Evolutionary conservation across 2,329 filamentous ascomycete species (phyloP), one percentile per base, ranked within the genome.

Genomic region (Ramularia collo-cygni): DNA sequence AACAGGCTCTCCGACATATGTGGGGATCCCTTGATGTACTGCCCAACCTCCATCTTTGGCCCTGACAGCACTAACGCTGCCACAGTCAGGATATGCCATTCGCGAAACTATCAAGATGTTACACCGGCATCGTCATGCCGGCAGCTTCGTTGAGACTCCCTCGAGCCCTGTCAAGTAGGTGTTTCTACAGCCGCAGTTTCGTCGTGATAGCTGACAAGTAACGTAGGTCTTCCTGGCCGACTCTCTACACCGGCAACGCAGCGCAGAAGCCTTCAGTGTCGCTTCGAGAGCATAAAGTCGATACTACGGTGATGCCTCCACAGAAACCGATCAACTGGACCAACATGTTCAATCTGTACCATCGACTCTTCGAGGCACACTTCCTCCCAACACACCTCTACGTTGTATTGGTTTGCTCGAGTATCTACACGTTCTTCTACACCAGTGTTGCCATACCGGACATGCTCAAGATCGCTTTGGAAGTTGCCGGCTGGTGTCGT

Each of bases 1-100:
- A 77, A 60, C 82, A 86, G 63, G 81, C 80, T 32, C 63, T 84
- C 38, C 74, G 82, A 46, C 81, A 85, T 63, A 85, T 85, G 81
- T 85, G 81, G 81, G 81, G 81, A 52, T 75, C 79, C 43, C 65
- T 85, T 14, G 81, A 85, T 55, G n/a, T n/a, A n/a, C n/a, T n/a
- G n/a, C n/a, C n/a, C n/a, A n/a, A n/a, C n/a, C n/a, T n/a, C n/a
- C n/a, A n/a, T n/a, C n/a, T n/a, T n/a, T n/a, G n/a, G n/a, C n/a
- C n/a, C n/a, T n/a, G n/a, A n/a, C n/a, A n/a, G n/a, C n/a, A n/a
- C n/a, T n/a, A n/a, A n/a, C n/a, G n/a, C n/a, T n/a, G n/a, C n/a
- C n/a, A n/a, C n/a, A n/a, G n/a, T 79, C 76, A 12, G 81, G 81
- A 2, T 85, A 75, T 52, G 75, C 79, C 8, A 61, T 83, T 43